Conservation (phyloP, 73 alveolate genomes). For the Paraurostyla sp. region DNA sequence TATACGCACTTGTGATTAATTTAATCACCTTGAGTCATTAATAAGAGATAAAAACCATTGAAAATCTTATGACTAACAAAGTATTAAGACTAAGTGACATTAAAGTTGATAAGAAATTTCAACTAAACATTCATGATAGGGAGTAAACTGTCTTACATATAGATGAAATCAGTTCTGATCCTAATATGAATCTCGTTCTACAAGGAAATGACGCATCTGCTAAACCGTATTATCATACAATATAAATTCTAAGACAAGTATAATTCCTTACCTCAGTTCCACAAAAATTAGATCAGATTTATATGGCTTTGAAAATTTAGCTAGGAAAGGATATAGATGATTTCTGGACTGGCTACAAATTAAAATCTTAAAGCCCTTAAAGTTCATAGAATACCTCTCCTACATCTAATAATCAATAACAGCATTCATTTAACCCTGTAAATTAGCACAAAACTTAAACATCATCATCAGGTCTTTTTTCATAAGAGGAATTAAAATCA, state of each 20-base stretch:
- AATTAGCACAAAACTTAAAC: background rate
- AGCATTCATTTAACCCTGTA: background rate
- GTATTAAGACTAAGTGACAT: background rate
- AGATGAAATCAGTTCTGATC: constrained; percentile 2
- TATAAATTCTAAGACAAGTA: background rate
- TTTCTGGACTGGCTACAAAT: constrained; percentile 15
- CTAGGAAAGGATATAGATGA: constrained; percentile 31
- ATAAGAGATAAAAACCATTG: background rate
- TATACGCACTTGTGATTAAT: constrained; percentile 10
- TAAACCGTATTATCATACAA: background rate
- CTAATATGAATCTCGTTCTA: background rate
- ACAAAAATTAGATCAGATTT: background rate
- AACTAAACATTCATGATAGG: constrained; percentile 26
- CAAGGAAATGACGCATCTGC: background rate
- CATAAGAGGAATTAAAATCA: too few species aligned
- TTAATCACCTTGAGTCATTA: constrained; percentile 7
- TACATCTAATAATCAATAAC: background rate
- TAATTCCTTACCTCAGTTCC: background rate
- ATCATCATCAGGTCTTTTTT: background rate
- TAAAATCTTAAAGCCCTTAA: background rate
- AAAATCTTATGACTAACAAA: background rate
- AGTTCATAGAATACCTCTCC: background rate
- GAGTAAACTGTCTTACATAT: background rate
- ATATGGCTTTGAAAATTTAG: background rate
- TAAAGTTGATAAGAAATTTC: background rate